These are phyloP conservation scores for Whalleya microplaca DNA, from an alignment of 2,329 filamentous ascomycete genomes.

Conservation along the genomic window DNA sequence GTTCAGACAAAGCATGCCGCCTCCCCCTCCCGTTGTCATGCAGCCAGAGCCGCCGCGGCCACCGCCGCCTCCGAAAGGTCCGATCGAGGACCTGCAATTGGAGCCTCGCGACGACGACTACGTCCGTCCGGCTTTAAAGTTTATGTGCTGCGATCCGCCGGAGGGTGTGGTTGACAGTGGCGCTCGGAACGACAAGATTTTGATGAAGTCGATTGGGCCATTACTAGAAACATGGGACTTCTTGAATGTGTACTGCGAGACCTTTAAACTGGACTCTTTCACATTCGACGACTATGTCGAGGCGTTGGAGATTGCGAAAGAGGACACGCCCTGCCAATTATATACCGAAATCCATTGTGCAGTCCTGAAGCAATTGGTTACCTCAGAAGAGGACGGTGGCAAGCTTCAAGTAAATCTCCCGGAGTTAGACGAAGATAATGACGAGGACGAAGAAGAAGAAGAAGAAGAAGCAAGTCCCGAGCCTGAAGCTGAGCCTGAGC, in stretches of 20 bases:
- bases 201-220: constrained; percentile 83
- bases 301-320: constrained; percentile 77
- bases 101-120: constrained; percentile 67
- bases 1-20: constrained; percentile 49
- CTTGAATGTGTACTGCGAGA: constrained; percentile 95
- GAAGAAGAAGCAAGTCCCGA: constrained; percentile 55
- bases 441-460: constrained; percentile 65
- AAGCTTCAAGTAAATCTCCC: constrained; percentile 80
- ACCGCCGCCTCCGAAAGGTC: constrained; percentile 85
- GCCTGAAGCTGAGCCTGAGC: constrained; percentile 73
- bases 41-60: constrained; percentile 66
- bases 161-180: constrained; percentile 50
- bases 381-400: constrained; percentile 73
- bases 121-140: constrained; percentile 76
- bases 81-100: constrained; percentile 90
- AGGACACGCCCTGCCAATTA: constrained; percentile 77
- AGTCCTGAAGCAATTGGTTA: constrained; percentile 83
- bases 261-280: constrained; percentile 93
- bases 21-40: constrained; percentile 46
- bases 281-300: constrained; percentile 97
- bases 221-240: constrained; percentile 95
- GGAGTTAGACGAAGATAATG: constrained; percentile 72
- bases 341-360: constrained; percentile 92
- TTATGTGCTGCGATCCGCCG: constrained; percentile 69
- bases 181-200: constrained; percentile 62